A percentile compares a stretch with the other conserved stretches of the same genome.
phyloP scores from a whole-genome alignment of 2,329 filamentous ascomycete genomes.

The Tetracladium maxilliforme region DNA sequence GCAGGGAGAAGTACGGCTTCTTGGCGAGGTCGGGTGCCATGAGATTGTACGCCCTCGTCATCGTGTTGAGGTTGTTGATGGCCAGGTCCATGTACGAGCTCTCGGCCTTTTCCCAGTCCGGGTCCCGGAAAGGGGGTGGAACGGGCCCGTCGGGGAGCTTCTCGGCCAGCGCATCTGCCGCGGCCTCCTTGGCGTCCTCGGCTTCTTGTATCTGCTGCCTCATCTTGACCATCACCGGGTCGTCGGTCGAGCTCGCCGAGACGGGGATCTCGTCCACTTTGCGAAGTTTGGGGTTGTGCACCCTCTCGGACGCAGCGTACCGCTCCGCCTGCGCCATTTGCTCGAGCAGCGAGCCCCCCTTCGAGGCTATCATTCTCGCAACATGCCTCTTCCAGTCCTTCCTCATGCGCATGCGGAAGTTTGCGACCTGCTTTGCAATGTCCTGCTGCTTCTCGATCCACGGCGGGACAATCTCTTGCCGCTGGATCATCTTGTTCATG shows the following conservation, averaged over 20 bases:
- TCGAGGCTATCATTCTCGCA: constrained; percentile 60
- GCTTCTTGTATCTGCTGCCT: constrained; percentile 12
- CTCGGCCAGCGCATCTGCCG: constrained; percentile 3
- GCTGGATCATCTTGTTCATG: constrained; percentile 96
- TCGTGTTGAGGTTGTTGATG: constrained; percentile 61
- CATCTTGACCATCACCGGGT: constrained; percentile 30
- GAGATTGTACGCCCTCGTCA: constrained; percentile 83
- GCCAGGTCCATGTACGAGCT: constrained; percentile 60
- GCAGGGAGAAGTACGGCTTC: constrained; percentile 78
- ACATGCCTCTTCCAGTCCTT: constrained; percentile 78
- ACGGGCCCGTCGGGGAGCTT: constrained; percentile 15
- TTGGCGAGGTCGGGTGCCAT: constrained; percentile 87
- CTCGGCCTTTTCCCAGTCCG: constrained; percentile 61
- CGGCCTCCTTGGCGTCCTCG: not conserved
- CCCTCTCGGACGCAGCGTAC: constrained; percentile 61
- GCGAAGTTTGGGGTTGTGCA: constrained; percentile 40
- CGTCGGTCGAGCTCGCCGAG: constrained; percentile 29
- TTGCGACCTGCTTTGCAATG: constrained; percentile 49
- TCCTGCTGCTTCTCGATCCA: constrained; percentile 99
- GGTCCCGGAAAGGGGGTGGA: constrained; percentile 59
- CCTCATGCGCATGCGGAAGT: constrained; percentile 62
- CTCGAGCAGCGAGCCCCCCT: constrained; percentile 58
- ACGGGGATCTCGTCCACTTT: constrained; percentile 30
- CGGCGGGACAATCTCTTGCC: constrained; percentile 85
- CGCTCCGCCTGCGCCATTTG: constrained; percentile 59